Evolutionary conservation across 2,329 filamentous ascomycete species (phyloP).

Genomic region (Clonostachys chloroleuca): DNA sequence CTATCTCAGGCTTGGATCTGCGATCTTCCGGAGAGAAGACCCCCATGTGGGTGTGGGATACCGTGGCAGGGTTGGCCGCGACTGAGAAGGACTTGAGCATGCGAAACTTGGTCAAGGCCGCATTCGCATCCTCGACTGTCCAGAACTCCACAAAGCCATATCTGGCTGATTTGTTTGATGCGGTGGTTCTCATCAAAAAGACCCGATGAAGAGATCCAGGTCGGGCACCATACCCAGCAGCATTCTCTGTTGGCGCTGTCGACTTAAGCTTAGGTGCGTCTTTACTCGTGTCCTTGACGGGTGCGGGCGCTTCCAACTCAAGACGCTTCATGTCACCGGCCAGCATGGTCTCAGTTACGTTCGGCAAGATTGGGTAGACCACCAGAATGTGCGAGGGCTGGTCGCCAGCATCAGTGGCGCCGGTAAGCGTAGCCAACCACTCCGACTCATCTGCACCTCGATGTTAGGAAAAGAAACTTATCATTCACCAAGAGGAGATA

Average conservation of each 20-base stretch:
- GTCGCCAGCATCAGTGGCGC: conserved; percentile 40
- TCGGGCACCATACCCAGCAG: conserved; percentile 62
- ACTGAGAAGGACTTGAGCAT: conserved; percentile 75
- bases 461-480: neutral
- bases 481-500: neutral
- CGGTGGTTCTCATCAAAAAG: conserved; percentile 70
- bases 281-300: conserved; percentile 35
- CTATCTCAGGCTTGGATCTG: conserved; percentile 46
- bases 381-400: conserved; percentile 72
- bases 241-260: conserved; percentile 49
- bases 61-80: conserved; percentile 64
- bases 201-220: conserved; percentile 73
- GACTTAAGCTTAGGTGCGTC: conserved; percentile 51
- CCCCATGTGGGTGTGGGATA: conserved; percentile 77
- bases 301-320: conserved; percentile 55
- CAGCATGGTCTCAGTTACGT: conserved; percentile 68
- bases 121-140: conserved; percentile 69
- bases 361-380: conserved; percentile 64
- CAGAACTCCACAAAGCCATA: conserved; percentile 85
- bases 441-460: conserved; percentile 10
- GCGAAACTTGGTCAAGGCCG: conserved; percentile 67
- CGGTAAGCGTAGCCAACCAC: conserved; percentile 34
- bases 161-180: conserved; percentile 68
- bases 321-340: conserved; percentile 71
- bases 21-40: conserved; percentile 75